Evolutionary conservation across 192 early-diverging fungal species (phyloP).

Genomic region (Linnemannia exigua): DNA sequence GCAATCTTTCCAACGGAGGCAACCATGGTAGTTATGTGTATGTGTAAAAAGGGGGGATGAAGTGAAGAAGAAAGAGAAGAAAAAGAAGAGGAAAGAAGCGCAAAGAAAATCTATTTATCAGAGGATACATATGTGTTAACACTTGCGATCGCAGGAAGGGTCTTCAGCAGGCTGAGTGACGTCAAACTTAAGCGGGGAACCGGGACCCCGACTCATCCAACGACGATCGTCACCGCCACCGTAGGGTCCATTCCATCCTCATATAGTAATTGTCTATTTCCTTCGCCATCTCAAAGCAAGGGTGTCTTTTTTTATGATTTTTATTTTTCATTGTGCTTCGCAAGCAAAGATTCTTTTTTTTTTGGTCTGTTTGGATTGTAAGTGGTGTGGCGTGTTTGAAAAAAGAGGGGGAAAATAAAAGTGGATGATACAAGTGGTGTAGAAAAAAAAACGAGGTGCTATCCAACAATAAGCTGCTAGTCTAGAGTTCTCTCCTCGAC

Average conservation of each 20-base stretch:
- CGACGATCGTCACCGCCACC: background rate
- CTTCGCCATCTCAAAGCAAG: background rate
- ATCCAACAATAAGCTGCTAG: background rate
- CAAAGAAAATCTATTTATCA: background rate
- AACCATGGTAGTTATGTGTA: slow-evolving; percentile 33
- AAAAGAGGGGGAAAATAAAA: background rate
- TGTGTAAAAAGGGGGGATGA: background rate
- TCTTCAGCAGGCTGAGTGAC: background rate
- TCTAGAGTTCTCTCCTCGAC: background rate
- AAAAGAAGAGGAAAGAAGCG: slow-evolving; percentile 15
- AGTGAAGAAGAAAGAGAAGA: slow-evolving; percentile 5
- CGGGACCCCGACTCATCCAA: background rate
- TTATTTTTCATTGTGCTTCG: background rate
- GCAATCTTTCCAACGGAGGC: slow-evolving; percentile 68
- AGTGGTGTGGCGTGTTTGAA: background rate
- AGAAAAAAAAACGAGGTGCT: background rate
- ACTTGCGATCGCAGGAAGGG: background rate
- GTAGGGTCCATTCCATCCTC: background rate
- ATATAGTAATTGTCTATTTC: background rate
- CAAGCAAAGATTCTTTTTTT: background rate
- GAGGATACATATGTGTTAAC: background rate
- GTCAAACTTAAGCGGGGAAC: background rate
- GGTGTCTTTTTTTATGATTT: background rate
- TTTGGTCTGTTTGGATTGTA: background rate
- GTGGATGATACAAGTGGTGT: background rate